These are phyloP conservation scores for Syzygium jambos DNA, from an alignment of 345 rosid genomes.

Conservation along the genomic window DNA sequence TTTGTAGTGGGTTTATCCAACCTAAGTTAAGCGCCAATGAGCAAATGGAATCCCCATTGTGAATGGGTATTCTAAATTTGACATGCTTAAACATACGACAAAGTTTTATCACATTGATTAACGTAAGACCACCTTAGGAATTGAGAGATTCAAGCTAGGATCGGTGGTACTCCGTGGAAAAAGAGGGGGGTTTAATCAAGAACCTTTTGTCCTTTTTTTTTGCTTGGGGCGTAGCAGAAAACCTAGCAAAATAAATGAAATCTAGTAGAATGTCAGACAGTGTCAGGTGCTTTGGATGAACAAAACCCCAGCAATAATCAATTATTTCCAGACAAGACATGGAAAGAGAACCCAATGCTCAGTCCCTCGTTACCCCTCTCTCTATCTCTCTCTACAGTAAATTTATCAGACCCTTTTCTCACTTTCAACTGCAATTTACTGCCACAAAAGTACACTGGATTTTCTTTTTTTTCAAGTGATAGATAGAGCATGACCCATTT, in stretches of 20 bases:
- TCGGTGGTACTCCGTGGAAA: not conserved
- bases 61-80: not conserved
- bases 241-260: constrained; percentile 1
- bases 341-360: constrained; percentile 4
- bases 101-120: not conserved
- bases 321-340: not conserved
- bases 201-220: not conserved
- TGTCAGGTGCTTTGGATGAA: constrained; percentile 2
- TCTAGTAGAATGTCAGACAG: constrained; percentile 8
- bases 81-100: not conserved
- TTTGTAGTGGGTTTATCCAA: not conserved
- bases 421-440: not conserved
- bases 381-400: not conserved
- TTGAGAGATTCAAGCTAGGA: not conserved
- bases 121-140: not conserved
- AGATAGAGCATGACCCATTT: not conserved
- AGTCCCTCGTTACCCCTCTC: not conserved
- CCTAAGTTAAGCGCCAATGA: not conserved
- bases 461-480: not conserved
- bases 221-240: not conserved
- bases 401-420: not conserved
- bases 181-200: not conserved
- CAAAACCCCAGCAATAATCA: not conserved
- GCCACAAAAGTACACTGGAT: not conserved
- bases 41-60: not conserved